Conservation (phyloP, 257 asterid species). For the Primulina huaijiensis region DNA sequence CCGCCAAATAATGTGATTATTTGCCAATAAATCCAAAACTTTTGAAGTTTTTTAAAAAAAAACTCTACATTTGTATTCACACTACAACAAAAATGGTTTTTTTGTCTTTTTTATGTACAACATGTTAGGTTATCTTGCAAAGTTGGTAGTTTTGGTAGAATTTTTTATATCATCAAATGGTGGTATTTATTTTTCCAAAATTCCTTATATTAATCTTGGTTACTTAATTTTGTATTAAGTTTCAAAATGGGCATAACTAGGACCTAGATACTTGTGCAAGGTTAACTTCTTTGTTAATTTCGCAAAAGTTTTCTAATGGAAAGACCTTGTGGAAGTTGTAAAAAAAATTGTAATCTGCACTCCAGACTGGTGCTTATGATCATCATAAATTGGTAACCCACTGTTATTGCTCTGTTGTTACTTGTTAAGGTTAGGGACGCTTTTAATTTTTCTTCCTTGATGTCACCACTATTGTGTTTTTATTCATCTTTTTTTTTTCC, state of each 20-base stretch:
- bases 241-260: too few relatives aligned
- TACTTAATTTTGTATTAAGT: constrained; percentile 9
- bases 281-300: constrained; percentile 12
- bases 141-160: background rate
- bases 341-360: background rate
- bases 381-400: background rate
- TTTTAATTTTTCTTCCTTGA: too few relatives aligned
- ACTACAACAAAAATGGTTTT: too few relatives aligned
- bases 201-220: background rate
- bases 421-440: too few relatives aligned
- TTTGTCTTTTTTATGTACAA: background rate
- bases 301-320: constrained; percentile 16
- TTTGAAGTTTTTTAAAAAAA: too few relatives aligned
- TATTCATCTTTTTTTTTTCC: background rate
- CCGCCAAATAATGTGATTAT: too few relatives aligned
- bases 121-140: background rate
- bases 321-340: background rate
- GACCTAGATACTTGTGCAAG: constrained; percentile 17
- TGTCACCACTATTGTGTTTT: background rate
- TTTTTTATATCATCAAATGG: background rate
- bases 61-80: too few relatives aligned
- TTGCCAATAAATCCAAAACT: too few relatives aligned
- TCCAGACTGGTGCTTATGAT: background rate
- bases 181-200: background rate
- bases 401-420: background rate